Percentiles rank a stretch among this genome's conserved stretches.
phyloP scores from a whole-genome alignment of 306 rosid species.

The Biancaea sappan region DNA sequence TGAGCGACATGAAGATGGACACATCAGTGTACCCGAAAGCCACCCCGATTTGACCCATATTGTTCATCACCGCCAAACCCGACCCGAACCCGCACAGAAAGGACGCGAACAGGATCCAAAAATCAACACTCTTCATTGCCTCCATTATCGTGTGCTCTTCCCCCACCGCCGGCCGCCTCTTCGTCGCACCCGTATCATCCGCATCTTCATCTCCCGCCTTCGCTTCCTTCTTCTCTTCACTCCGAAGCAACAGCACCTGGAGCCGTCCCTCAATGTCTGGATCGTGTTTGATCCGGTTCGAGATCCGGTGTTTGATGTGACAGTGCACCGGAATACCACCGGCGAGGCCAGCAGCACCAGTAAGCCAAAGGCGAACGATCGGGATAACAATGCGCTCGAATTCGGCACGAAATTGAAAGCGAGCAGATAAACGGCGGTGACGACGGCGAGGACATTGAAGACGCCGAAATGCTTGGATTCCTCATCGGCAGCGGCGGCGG shows the following conservation, averaged over 20 bases:
- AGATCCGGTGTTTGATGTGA: conserved; percentile 21
- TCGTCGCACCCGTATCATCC: too few species aligned
- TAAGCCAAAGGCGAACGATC: conserved; percentile 43
- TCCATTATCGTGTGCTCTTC: conserved; percentile 81
- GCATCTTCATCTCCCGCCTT: not conserved
- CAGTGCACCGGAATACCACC: conserved; percentile 54
- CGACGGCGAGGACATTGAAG: conserved; percentile 59
- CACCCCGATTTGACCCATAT: conserved; percentile 93
- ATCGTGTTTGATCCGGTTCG: conserved; percentile 20
- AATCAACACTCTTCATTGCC: conserved; percentile 58
- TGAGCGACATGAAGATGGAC: conserved; percentile 72
- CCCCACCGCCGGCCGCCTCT: conserved; percentile 52
- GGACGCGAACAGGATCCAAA: conserved; percentile 84
- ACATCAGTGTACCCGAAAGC: conserved; percentile 82
- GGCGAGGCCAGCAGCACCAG: conserved; percentile 67
- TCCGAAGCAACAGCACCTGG: conserved; percentile 47
- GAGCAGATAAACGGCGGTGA: conserved; percentile 61
- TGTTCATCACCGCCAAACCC: conserved; percentile 85
- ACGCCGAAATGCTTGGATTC: conserved; percentile 61
- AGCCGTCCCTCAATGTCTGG: conserved; percentile 46
- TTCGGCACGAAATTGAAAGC: conserved; percentile 55
- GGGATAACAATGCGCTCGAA: conserved; percentile 43
- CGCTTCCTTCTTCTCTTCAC: conserved; percentile 1
- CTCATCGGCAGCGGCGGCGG: conserved; percentile 39
- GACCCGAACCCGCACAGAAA: conserved; percentile 91